Evolutionary conservation across 495 filamentous ascomycete species (phyloP).

Genomic region (Massariosphaeria phaeospora): DNA sequence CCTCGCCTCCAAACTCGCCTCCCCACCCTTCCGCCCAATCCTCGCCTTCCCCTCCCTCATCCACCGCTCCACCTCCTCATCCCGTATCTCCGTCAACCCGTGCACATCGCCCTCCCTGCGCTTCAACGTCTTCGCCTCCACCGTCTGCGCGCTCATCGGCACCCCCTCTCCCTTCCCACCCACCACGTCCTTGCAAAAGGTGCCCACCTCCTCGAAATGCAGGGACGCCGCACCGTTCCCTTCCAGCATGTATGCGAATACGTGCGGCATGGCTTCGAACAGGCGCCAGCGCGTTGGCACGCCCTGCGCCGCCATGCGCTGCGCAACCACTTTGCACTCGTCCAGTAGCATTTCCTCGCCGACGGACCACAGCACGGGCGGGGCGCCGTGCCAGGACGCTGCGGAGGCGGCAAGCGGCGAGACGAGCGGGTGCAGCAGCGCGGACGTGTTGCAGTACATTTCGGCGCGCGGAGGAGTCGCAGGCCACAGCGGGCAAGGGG

Average conservation of each 20-base stretch:
- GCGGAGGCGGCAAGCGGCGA: slow-evolving; percentile 61
- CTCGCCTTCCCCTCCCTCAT: slow-evolving; percentile 49
- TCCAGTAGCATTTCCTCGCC: slow-evolving; percentile 79
- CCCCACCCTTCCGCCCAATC: slow-evolving; percentile 43
- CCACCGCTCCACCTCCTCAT: slow-evolving; percentile 50
- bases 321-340: slow-evolving; percentile 60
- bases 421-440: slow-evolving; percentile 70
- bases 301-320: slow-evolving; percentile 54
- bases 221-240: slow-evolving; percentile 44
- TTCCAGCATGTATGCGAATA: slow-evolving; percentile 63
- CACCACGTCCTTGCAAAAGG: slow-evolving; percentile 50
- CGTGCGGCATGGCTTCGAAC: slow-evolving; percentile 88
- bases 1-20: slow-evolving; percentile 38
- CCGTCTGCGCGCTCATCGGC: slow-evolving; percentile 47
- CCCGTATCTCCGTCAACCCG: slow-evolving; percentile 45
- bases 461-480: slow-evolving; percentile 60
- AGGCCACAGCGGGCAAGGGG: slow-evolving; percentile 66
- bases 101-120: slow-evolving; percentile 48
- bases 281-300: slow-evolving; percentile 65
- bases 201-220: slow-evolving; percentile 54
- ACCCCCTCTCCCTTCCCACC: slow-evolving; percentile 33
- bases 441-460: slow-evolving; percentile 59
- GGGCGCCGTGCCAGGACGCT: slow-evolving; percentile 57
- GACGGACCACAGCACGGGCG: slow-evolving; percentile 67
- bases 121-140: slow-evolving; percentile 48